Percentiles rank a stretch among this genome's conserved stretches.
These are phyloP conservation scores for Mycena haematopus DNA, from an alignment of 768 basidiomycete genomes.

Conservation along the genomic window DNA sequence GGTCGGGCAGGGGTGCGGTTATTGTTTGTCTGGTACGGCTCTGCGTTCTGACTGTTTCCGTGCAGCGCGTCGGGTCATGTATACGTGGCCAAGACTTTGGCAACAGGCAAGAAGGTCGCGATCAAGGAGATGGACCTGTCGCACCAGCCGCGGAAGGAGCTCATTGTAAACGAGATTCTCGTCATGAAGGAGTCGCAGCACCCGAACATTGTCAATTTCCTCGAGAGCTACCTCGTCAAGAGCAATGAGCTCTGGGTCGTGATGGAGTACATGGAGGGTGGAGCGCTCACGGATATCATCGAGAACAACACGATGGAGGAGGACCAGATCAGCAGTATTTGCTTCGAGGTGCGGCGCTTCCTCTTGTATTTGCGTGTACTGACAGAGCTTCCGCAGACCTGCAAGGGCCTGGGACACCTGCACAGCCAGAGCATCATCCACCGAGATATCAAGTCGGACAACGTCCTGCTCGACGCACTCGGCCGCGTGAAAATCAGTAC, in stretches of 20 bases:
- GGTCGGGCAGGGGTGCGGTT: constrained; percentile 93
- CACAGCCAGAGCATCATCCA: constrained; percentile 96
- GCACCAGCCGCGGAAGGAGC: constrained; percentile 94
- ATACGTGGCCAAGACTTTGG: constrained; percentile 92
- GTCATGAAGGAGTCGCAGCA: constrained; percentile 99
- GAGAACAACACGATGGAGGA: constrained; percentile 96
- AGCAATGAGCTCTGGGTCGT: constrained; percentile 94
- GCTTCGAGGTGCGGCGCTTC: constrained; percentile 72
- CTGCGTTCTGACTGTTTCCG: background rate
- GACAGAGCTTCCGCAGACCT: constrained; percentile 64
- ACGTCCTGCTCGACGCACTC: constrained; percentile 89
- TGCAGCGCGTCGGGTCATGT: constrained; percentile 94
- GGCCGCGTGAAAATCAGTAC: constrained; percentile 97
- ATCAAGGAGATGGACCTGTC: constrained; percentile 99
- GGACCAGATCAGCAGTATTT: constrained; percentile 93
- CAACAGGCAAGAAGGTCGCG: constrained; percentile 87
- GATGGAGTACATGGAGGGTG: constrained; percentile 99
- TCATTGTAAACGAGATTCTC: constrained; percentile 96
- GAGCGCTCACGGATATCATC: constrained; percentile 96
- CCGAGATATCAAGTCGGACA: constrained; percentile 96
- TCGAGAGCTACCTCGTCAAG: constrained; percentile 90
- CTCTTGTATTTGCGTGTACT: background rate
- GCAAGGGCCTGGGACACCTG: constrained; percentile 91
- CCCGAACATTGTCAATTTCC: constrained; percentile 96
- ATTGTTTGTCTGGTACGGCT: constrained; percentile 11